Base-by-base conservation (phyloP, 495 filamentous ascomycete species). In the Hyaloscypha finlandica region DNA sequence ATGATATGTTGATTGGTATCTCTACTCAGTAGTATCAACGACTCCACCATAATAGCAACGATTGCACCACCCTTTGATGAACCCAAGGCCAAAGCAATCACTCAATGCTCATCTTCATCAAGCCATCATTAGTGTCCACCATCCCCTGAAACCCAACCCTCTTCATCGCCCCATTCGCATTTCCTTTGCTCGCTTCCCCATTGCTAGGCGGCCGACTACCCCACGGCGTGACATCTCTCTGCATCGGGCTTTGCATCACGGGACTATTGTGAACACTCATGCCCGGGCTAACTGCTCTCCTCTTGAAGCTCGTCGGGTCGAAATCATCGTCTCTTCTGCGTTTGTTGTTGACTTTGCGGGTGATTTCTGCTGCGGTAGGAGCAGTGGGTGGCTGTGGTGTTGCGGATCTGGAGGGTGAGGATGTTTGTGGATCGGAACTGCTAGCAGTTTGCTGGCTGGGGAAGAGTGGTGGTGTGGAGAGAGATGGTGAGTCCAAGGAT, bases 81-180 rank as follows among this genome's bases (percentile, higher is more conserved):
- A 37, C 35, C 42, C 42, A 48, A 30, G 4, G 4, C 6, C 35
- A 29, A 29, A 56, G 53, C 53, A 32, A 65, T 71, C 52, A 90
- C 71, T 97, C 93, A 74, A 97, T 94, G 74, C 92, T 97, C 93
- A 99, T 94, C 73, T 95, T 93, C 91, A 97, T 97, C 69, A 98
- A 82, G 25, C 93, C 92, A 79, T 98, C 95, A 73, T 92, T 91
- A 4, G 96, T 95, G 79, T 98, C 96, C 58, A 83, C 92, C 92
- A 98, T 97, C 0, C 95, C 95, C 76, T 98, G 95, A 61, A 96
- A 84, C 25, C 96, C 96, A 32, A 98, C 82, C 61, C 94, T 83
- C 68, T 73, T 77, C 64, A 65, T 61, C 65, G 71, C 68, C 42
- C 65, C 73, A 66, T 76, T 71, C n/a, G 63, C 78, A 6, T 77